Percentiles rank a stretch among this genome's conserved stretches.
phyloP scores from a whole-genome alignment of 2,329 filamentous ascomycete genomes.

The Fonsecaea multimorphosa region DNA sequence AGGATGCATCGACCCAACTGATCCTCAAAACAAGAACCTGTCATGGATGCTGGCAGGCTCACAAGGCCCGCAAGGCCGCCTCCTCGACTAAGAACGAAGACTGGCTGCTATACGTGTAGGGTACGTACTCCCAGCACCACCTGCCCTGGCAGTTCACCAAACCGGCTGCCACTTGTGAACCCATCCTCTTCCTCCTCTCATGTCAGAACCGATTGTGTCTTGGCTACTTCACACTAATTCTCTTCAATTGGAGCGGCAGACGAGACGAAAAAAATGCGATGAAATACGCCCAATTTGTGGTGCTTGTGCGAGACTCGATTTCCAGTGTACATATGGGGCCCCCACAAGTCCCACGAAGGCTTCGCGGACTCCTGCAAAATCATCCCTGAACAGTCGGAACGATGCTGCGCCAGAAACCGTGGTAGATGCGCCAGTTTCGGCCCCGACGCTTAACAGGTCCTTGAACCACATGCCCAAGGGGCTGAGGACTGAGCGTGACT shows the following conservation, averaged over 20 bases:
- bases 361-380: not conserved
- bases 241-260: not conserved
- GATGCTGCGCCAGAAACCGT: not conserved
- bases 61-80: conserved; percentile 25
- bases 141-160: not conserved
- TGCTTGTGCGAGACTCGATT: conserved; percentile 26
- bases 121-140: not conserved
- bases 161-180: not conserved
- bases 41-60: conserved; percentile 8
- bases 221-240: not conserved
- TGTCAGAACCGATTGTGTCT: not conserved
- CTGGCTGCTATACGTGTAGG: conserved; percentile 31
- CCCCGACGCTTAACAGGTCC: not conserved
- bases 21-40: not conserved
- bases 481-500: conserved; percentile 30
- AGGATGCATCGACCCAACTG: not conserved
- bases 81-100: conserved; percentile 33
- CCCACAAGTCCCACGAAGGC: not conserved
- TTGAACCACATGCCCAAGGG: conserved; percentile 19
- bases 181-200: not conserved
- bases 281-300: conserved; percentile 43
- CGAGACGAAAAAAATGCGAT: conserved; percentile 40
- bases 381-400: not conserved
- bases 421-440: not conserved
- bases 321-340: conserved; percentile 41